These are phyloP conservation scores for Acanthamoeba sp. DNA, from an alignment of 208 protist genomes.

Conservation along the genomic window DNA sequence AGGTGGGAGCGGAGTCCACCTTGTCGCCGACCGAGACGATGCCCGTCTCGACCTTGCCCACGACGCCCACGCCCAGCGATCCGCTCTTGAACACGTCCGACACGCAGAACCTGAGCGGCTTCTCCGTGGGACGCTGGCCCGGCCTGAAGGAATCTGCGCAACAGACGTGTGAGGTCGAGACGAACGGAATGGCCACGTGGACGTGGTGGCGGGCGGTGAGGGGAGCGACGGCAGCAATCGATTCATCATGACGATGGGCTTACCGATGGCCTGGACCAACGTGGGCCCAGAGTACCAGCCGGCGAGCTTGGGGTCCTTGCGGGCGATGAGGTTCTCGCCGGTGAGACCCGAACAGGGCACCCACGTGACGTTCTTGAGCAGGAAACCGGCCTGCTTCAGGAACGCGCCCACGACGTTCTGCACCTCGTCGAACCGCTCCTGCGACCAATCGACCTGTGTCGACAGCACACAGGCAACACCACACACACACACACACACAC, in stretches of 20 bases:
- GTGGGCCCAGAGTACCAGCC: conserved; percentile 83
- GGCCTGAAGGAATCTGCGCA: conserved; percentile 75
- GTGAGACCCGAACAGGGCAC: conserved; percentile 82
- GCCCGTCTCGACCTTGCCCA: conserved; percentile 87
- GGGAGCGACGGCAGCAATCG: no score
- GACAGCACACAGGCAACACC: not conserved
- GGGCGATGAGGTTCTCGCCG: conserved; percentile 82
- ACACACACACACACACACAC: not conserved
- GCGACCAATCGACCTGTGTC: conserved; percentile 67
- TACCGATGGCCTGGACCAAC: conserved; percentile 79
- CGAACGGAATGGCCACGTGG: no score
- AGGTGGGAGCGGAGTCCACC: conserved; percentile 10
- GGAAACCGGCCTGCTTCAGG: conserved; percentile 81
- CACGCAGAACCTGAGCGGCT: conserved; percentile 85
- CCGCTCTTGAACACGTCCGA: conserved; percentile 85
- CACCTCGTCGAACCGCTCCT: conserved; percentile 85
- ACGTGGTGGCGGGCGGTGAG: no score
- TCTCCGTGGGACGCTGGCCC: conserved; percentile 80
- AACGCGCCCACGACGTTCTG: conserved; percentile 76
- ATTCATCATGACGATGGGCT: no score
- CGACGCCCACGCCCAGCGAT: conserved; percentile 71
- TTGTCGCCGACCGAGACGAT: conserved; percentile 81
- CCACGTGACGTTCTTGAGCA: conserved; percentile 75
- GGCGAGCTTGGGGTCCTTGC: not conserved
- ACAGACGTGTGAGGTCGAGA: no score